Conservation (phyloP, 2,329 filamentous ascomycete genomes). For the Hymenoscyphus salicellus region DNA sequence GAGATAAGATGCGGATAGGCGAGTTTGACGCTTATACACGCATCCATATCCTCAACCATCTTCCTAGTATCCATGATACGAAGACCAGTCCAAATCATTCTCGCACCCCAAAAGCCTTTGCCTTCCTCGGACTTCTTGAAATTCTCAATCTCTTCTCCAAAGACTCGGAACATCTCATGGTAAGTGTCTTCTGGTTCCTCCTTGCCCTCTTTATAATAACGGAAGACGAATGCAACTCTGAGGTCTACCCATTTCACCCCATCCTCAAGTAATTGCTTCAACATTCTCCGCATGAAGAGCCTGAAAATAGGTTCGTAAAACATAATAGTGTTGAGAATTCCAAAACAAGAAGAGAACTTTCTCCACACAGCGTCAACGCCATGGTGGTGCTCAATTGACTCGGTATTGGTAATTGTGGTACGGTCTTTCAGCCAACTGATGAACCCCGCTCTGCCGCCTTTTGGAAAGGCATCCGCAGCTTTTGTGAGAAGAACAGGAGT, state of each 20-base stretch:
- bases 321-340: slow-evolving; percentile 69
- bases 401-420: slow-evolving; percentile 67
- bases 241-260: slow-evolving; percentile 84
- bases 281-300: slow-evolving; percentile 67
- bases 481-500: slow-evolving; percentile 40
- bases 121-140: slow-evolving; percentile 73
- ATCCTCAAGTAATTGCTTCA: slow-evolving; percentile 71
- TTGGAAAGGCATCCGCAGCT: slow-evolving; percentile 72
- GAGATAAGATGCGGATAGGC: slow-evolving; percentile 75
- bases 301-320: slow-evolving; percentile 91
- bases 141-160: slow-evolving; percentile 72
- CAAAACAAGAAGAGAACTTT: slow-evolving; percentile 75
- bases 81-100: slow-evolving; percentile 80
- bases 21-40: slow-evolving; percentile 79
- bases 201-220: slow-evolving; percentile 63
- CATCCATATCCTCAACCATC: slow-evolving; percentile 78
- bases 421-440: slow-evolving; percentile 72
- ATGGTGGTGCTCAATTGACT: slow-evolving; percentile 76
- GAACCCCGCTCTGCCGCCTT: slow-evolving; percentile 69
- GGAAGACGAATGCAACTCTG: slow-evolving; percentile 68
- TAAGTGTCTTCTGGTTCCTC: slow-evolving; percentile 67
- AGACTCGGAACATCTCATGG: slow-evolving; percentile 65
- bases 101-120: slow-evolving; percentile 75
- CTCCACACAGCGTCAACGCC: slow-evolving; percentile 81
- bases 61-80: slow-evolving; percentile 60